Percentiles rank a stretch among this genome's conserved stretches.
phyloP scores from a whole-genome alignment of 1,284 basidiomycete species.

The Fomitopsis palustris region DNA sequence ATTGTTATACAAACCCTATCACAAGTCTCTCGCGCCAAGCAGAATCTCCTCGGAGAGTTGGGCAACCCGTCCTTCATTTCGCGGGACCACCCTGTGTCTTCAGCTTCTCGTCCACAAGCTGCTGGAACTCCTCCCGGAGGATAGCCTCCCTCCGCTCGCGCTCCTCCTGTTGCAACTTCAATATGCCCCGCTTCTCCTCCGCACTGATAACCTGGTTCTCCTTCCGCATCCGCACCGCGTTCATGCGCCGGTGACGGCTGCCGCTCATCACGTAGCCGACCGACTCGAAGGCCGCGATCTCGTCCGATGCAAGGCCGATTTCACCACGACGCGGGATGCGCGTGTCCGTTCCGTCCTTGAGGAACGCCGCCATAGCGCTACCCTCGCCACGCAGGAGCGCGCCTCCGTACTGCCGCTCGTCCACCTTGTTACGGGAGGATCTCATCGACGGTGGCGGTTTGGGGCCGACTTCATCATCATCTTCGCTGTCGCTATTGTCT shows the following conservation, averaged over 20 bases:
- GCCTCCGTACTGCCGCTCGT: conserved; percentile 81
- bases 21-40: neutral
- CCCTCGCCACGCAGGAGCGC: conserved; percentile 93
- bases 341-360: conserved; percentile 80
- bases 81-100: conserved; percentile 34
- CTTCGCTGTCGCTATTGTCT: conserved; percentile 26
- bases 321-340: conserved; percentile 98
- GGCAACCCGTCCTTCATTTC: conserved; percentile 19
- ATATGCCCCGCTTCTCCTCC: conserved; percentile 92
- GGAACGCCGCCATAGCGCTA: conserved; percentile 94
- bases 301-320: conserved; percentile 85
- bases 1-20: neutral
- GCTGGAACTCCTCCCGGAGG: conserved; percentile 72
- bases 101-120: conserved; percentile 73
- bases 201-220: conserved; percentile 99
- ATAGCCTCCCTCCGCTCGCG: conserved; percentile 85
- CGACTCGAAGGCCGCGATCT: conserved; percentile 84
- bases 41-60: neutral
- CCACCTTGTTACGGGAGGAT: conserved; percentile 39
- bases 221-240: conserved; percentile 95
- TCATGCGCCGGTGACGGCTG: conserved; percentile 90
- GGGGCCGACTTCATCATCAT: conserved; percentile 55
- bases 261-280: conserved; percentile 99
- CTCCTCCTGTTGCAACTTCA: conserved; percentile 93
- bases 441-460: conserved; percentile 46